Conservation (phyloP, 179 eudicot genomes). For the Corrigiola litoralis region DNA sequence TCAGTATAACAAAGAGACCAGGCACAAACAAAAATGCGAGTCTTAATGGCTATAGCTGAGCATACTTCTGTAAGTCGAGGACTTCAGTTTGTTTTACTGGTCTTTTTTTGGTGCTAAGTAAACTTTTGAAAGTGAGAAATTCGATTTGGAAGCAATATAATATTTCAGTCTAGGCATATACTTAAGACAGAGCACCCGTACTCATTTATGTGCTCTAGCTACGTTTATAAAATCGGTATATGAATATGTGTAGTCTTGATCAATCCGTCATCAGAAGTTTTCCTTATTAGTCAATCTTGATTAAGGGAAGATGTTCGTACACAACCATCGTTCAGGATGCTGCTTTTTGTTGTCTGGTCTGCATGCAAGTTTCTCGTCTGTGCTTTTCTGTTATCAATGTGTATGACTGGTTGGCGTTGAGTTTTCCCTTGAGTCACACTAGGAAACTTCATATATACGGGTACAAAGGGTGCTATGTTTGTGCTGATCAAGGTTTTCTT, state of each 20-base stretch:
- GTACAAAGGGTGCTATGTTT: background rate
- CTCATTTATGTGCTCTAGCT: too few species aligned
- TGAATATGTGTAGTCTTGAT: too few species aligned
- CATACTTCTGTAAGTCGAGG: conserved; percentile 68
- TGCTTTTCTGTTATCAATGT: background rate
- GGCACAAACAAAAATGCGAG: conserved; percentile 65
- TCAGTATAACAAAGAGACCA: conserved; percentile 46
- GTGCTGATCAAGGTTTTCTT: background rate
- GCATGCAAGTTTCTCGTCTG: background rate
- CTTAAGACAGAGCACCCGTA: too few species aligned
- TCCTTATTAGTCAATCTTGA: too few species aligned
- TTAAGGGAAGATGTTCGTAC: background rate
- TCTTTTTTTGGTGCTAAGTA: background rate
- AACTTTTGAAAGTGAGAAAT: background rate
- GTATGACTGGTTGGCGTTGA: background rate
- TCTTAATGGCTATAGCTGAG: conserved; percentile 64
- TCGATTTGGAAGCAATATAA: background rate
- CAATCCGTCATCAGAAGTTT: too few species aligned
- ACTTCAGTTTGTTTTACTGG: background rate
- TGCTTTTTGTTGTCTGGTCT: background rate
- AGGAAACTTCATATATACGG: background rate
- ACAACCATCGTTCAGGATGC: background rate
- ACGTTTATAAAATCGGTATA: too few species aligned
- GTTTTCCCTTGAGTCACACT: background rate
- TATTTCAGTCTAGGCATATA: background rate